phyloP scores from a whole-genome alignment of 257 asterid genomes.

The Eucommia ulmoides region DNA sequence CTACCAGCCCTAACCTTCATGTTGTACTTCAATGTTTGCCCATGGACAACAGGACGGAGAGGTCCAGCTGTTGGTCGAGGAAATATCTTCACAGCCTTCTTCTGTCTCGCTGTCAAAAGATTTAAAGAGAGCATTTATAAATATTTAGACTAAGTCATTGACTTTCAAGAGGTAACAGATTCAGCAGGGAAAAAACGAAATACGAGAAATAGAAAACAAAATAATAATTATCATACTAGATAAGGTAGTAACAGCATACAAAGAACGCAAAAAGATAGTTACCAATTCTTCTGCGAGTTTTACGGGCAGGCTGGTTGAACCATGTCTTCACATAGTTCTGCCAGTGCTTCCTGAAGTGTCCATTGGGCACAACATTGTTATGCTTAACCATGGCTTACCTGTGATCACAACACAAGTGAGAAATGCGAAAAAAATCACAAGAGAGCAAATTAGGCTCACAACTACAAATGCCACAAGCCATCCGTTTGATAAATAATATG shows the following conservation, averaged over 20 bases:
- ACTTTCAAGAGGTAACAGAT: not conserved
- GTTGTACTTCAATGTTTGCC: constrained; percentile 69
- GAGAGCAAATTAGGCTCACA: too few relatives aligned
- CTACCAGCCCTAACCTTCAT: constrained; percentile 66
- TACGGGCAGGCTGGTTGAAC: constrained; percentile 83
- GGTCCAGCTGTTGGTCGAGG: constrained; percentile 71
- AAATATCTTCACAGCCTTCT: constrained; percentile 63
- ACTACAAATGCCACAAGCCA: too few relatives aligned
- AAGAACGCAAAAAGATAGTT: not conserved
- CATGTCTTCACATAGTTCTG: constrained; percentile 68
- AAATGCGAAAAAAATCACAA: too few relatives aligned
- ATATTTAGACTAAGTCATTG: too few relatives aligned
- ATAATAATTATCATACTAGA: not conserved
- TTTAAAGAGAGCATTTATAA: not conserved
- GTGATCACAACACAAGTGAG: too few relatives aligned
- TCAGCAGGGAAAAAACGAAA: not conserved
- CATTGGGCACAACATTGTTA: constrained; percentile 66
- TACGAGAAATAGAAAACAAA: not conserved
- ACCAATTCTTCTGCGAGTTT: constrained; percentile 66
- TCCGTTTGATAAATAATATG: too few relatives aligned
- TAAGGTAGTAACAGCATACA: not conserved
- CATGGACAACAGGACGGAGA: constrained; percentile 60
- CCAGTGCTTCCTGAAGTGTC: constrained; percentile 80
- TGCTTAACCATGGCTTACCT: constrained; percentile 64
- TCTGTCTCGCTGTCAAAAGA: constrained; percentile 41